Percentiles rank a stretch among this genome's conserved stretches.
Conservation (phyloP, 2,329 filamentous ascomycete species). For the Calonectria leucothoes region DNA sequence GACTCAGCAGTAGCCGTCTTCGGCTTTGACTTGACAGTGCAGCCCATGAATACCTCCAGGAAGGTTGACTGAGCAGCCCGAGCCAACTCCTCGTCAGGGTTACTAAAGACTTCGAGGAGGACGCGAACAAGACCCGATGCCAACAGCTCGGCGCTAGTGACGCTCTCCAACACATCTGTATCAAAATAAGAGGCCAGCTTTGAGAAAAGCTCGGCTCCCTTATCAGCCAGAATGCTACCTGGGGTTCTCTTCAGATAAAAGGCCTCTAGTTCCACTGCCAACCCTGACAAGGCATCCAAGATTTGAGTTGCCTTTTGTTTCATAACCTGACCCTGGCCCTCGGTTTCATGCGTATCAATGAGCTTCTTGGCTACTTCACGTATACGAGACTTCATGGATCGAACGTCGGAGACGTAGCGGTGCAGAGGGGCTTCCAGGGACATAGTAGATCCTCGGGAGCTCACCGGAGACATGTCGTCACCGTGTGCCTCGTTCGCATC, state of each 20-base stretch:
- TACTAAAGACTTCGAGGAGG: slow-evolving; percentile 84
- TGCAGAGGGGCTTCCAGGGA: slow-evolving; percentile 68
- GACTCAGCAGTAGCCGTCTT: slow-evolving; percentile 75
- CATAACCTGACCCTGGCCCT: slow-evolving; percentile 77
- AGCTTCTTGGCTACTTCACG: slow-evolving; percentile 84
- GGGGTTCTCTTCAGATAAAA: slow-evolving; percentile 73
- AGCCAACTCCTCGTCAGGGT: slow-evolving; percentile 70
- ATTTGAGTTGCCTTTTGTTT: slow-evolving; percentile 84
- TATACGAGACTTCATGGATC: slow-evolving; percentile 74
- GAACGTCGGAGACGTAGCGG: slow-evolving; percentile 59
- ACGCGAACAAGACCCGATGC: slow-evolving; percentile 90
- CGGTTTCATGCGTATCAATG: slow-evolving; percentile 83
- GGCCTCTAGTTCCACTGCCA: slow-evolving; percentile 78
- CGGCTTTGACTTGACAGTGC: slow-evolving; percentile 72
- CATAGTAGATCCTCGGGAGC: slow-evolving; percentile 75
- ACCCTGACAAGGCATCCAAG: slow-evolving; percentile 74
- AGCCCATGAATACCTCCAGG: slow-evolving; percentile 91
- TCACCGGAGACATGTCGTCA: slow-evolving; percentile 73
- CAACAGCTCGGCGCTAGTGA: slow-evolving; percentile 94
- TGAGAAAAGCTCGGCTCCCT: slow-evolving; percentile 77
- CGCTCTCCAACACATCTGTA: slow-evolving; percentile 87
- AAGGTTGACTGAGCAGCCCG: slow-evolving; percentile 84
- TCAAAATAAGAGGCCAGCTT: slow-evolving; percentile 87
- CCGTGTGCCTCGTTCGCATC: slow-evolving; percentile 62
- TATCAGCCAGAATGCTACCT: slow-evolving; percentile 55